Percentiles rank a stretch among this genome's conserved stretches.
Evolutionary conservation across 495 filamentous ascomycete genomes (phyloP).

Genomic region (Gamarada debralockiae): DNA sequence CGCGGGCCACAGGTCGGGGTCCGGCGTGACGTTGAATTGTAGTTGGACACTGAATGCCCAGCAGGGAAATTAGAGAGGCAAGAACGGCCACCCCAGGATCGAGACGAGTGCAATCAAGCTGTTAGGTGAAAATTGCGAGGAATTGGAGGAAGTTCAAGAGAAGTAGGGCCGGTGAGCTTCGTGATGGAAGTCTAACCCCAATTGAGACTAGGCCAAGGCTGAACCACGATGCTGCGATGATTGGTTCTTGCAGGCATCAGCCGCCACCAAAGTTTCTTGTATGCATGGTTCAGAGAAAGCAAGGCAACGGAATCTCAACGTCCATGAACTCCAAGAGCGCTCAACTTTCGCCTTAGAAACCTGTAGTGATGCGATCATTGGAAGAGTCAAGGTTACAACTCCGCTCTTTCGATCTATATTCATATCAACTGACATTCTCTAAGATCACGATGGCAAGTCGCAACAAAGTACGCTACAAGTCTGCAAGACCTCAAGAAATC

Average conservation of each 20-base stretch:
- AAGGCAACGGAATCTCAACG: not conserved
- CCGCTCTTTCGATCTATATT: not conserved
- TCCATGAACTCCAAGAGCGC: not conserved
- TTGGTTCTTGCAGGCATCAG: not conserved
- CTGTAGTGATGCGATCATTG: constrained; percentile 55
- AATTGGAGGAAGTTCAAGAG: too few species aligned
- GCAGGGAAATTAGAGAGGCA: not conserved
- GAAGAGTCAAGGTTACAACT: constrained; percentile 54
- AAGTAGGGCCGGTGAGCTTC: too few species aligned
- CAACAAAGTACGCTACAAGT: constrained; percentile 54
- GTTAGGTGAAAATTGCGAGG: not conserved
- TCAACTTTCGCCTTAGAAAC: not conserved
- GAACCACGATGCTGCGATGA: too few species aligned
- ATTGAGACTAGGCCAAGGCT: too few species aligned
- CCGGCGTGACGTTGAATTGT: too few species aligned
- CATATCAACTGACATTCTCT: constrained; percentile 5
- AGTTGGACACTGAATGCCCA: too few species aligned
- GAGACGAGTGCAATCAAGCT: not conserved
- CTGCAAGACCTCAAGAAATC: constrained; percentile 62
- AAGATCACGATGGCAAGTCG: constrained; percentile 60
- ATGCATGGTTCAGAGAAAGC: not conserved
- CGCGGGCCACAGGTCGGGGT: constrained; percentile 8
- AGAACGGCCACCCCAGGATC: not conserved
- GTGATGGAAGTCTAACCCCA: too few species aligned
- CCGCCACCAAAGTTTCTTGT: not conserved